These are phyloP conservation scores for Rossbeevera mucosa DNA, from an alignment of 768 basidiomycete genomes.

Conservation along the genomic window DNA sequence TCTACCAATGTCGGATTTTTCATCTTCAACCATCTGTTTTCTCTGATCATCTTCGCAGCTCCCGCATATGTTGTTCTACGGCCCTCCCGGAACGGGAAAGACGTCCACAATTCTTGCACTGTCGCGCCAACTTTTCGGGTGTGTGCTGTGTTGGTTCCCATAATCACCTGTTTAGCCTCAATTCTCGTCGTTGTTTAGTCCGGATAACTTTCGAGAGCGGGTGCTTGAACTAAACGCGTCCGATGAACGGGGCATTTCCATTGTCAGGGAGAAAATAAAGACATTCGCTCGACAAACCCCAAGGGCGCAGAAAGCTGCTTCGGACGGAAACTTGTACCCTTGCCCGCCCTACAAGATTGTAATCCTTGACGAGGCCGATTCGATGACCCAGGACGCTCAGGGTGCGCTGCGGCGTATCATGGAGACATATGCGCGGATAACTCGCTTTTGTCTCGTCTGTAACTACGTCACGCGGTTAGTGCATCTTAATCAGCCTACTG, in stretches of 20 bases:
- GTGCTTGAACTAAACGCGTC: slow-evolving; percentile 98
- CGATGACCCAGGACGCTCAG: slow-evolving; percentile 99
- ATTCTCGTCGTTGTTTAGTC: slow-evolving; percentile 43
- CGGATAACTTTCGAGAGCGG: slow-evolving; percentile 88
- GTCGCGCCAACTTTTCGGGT: slow-evolving; percentile 93
- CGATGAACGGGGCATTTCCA: slow-evolving; percentile 94
- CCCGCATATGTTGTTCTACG: slow-evolving; percentile 99
- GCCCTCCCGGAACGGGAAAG: slow-evolving; percentile 97
- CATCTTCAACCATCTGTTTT: neutral
- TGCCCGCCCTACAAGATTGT: slow-evolving; percentile 99
- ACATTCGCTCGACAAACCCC: slow-evolving; percentile 93
- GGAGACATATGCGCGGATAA: slow-evolving; percentile 98
- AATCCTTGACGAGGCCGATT: slow-evolving; percentile 98
- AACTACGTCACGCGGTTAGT: slow-evolving; percentile 96
- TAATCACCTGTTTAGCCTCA: neutral
- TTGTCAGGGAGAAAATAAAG: slow-evolving; percentile 98
- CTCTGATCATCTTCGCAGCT: slow-evolving; percentile 50
- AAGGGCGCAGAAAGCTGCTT: slow-evolving; percentile 66
- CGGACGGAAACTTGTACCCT: slow-evolving; percentile 81
- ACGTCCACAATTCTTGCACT: slow-evolving; percentile 97
- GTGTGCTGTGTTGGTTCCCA: slow-evolving; percentile 19
- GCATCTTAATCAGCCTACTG: neutral
- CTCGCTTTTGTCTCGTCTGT: slow-evolving; percentile 96
- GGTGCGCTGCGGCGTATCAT: slow-evolving; percentile 96
- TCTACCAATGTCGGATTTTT: slow-evolving; percentile 75